Evolutionary conservation across 495 filamentous ascomycete genomes (phyloP).

Genomic region (Aspergillus nanangensis): DNA sequence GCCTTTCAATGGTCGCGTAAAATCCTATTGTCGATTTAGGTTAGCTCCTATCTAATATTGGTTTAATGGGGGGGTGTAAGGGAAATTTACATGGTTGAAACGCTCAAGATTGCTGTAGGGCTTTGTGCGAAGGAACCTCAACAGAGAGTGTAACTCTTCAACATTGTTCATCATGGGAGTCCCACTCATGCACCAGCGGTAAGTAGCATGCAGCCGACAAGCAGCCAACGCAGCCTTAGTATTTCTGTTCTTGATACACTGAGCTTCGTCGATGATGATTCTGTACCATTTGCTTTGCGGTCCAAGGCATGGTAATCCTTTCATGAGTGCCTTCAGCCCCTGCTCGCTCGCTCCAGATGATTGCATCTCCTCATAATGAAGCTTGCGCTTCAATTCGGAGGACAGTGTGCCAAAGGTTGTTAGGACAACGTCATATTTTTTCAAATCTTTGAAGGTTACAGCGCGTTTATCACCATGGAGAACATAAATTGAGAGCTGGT

Average conservation of each 20-base stretch:
- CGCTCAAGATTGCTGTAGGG: slow-evolving; percentile 67
- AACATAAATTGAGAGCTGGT: slow-evolving; percentile 62
- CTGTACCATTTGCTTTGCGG: slow-evolving; percentile 69
- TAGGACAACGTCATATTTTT: slow-evolving; percentile 74
- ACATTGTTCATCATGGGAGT: slow-evolving; percentile 94
- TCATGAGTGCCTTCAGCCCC: slow-evolving; percentile 17
- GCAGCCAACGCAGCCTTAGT: slow-evolving; percentile 64
- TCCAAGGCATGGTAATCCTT: slow-evolving; percentile 56
- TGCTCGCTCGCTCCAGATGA: slow-evolving; percentile 14
- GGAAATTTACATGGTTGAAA: slow-evolving; percentile 52
- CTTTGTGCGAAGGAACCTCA: slow-evolving; percentile 75
- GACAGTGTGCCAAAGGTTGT: slow-evolving; percentile 84
- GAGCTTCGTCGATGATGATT: slow-evolving; percentile 89
- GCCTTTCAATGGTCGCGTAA: slow-evolving; percentile 49
- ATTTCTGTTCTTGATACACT: slow-evolving; percentile 84
- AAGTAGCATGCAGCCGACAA: slow-evolving; percentile 54
- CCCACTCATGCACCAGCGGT: slow-evolving; percentile 84
- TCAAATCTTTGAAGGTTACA: slow-evolving; percentile 55
- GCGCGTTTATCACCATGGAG: slow-evolving; percentile 58
- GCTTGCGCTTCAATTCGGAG: slow-evolving; percentile 59
- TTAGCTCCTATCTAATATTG: background rate
- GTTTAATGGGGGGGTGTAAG: background rate
- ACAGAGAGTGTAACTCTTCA: slow-evolving; percentile 74
- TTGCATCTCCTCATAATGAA: slow-evolving; percentile 36
- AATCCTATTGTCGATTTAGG: slow-evolving; percentile 27